Conservation (phyloP, 2,329 filamentous ascomycete genomes). For the Stemphylium lycopersici region DNA sequence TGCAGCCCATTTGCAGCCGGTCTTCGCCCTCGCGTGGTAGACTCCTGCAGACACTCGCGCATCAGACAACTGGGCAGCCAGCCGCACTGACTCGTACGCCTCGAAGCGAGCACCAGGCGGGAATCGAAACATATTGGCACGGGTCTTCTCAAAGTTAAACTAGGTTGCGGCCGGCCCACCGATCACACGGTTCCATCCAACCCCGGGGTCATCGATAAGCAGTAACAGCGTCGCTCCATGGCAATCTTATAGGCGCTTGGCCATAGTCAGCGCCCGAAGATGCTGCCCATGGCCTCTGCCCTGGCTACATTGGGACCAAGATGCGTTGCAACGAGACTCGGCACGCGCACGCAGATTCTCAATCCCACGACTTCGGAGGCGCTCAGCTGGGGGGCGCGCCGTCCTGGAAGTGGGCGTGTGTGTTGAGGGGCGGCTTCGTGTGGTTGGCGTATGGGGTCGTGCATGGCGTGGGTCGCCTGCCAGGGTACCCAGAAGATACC, state of each 20-base stretch:
- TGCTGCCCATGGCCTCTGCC: too few relatives aligned
- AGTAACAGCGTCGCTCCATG: conserved; percentile 1
- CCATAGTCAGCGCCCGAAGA: too few relatives aligned
- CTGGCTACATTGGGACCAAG: too few relatives aligned
- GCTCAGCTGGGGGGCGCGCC: background rate
- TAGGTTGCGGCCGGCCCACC: conserved; percentile 2
- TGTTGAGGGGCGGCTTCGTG: background rate
- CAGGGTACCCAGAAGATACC: conserved; percentile 4
- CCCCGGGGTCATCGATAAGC: conserved; percentile 3
- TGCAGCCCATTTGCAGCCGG: too few relatives aligned
- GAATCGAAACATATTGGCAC: conserved; percentile 12
- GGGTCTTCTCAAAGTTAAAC: conserved; percentile 6
- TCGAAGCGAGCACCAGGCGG: conserved; percentile 9
- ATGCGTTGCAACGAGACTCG: too few relatives aligned
- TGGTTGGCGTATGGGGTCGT: conserved; percentile 10
- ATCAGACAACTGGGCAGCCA: background rate
- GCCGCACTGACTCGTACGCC: conserved; percentile 8
- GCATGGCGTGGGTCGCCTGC: background rate
- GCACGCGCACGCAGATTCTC: too few relatives aligned
- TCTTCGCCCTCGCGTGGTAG: background rate
- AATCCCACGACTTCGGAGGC: too few relatives aligned
- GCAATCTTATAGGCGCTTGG: background rate
- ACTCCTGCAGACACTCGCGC: background rate
- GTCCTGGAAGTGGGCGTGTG: background rate
- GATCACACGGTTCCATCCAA: conserved; percentile 15